Evolutionary conservation across 2,329 filamentous ascomycete species (phyloP), one percentile per base, ranked within the genome.

Genomic region (Calycina herbarum): DNA sequence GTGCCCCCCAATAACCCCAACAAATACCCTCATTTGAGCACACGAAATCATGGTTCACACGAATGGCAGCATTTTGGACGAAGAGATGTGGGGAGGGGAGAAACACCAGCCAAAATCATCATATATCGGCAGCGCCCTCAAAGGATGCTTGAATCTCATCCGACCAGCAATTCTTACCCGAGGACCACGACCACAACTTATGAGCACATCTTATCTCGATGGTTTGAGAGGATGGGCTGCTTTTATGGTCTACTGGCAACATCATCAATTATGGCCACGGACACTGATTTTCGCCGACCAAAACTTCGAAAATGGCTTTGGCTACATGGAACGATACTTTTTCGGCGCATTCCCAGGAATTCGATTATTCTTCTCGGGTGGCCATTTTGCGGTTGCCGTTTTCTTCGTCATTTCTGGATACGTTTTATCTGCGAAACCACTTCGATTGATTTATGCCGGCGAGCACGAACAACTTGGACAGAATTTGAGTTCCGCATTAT

Each of bases 311-410:
- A 64, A 59, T 59, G 65, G 60, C 2, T 68, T 64, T 57, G 62
- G 62, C 11, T 64, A 24, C 56, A 38, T 35, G 42, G 63, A 65
- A 11, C 24, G 51, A 11, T 66, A 65, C 57, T 64, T 68, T 80
- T 56, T 80, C 79, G 69, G 72, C 78, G 8, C 80, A 65, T 79
- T 91, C 2, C 87, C 86, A 2, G 79, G 80, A 0, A 75, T 91
- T 54, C 80, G 88, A 42, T 78, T 80, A 51, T 81, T 89, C 68
- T 87, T 89, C 73, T 51, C 27, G 20, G 80, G 81, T 2, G 84
- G 86, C 1, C 84, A 86, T 0, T 84, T 89, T 33, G 85, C 87
- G 6, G 84, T 86, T 78, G 27, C 81, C 65, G 76, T 82, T 31
- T 83, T 83, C 74, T 83, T 83, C 70, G 77, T 83, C 67, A 81